phyloP scores from a whole-genome alignment of 2,329 filamentous ascomycete species.

The Thermothelomyces thermophilus region DNA sequence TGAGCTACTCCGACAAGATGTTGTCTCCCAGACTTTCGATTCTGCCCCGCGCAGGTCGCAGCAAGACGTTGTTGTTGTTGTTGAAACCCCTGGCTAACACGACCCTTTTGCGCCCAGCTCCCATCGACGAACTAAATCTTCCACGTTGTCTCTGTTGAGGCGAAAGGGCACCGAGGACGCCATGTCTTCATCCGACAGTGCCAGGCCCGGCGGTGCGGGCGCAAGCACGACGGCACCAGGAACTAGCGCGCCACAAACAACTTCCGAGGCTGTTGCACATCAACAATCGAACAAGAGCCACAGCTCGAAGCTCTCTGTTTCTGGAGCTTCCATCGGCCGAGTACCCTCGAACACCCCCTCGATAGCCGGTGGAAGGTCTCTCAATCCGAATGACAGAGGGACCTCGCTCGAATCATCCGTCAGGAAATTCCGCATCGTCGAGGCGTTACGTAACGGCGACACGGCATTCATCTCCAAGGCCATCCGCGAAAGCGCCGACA shows the following conservation, averaged over 20 bases:
- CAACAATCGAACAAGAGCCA: slow-evolving; percentile 37
- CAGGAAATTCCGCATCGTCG: slow-evolving; percentile 87
- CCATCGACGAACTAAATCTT: slow-evolving; percentile 51
- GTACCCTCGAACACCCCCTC: slow-evolving; percentile 35
- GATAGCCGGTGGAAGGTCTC: slow-evolving; percentile 26
- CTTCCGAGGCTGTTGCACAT: slow-evolving; percentile 33
- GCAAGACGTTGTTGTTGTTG: background rate
- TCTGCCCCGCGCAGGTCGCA: too few relatives aligned
- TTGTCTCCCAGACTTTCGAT: too few relatives aligned
- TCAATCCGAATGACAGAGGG: slow-evolving; percentile 35
- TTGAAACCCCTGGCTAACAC: background rate
- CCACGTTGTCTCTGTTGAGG: slow-evolving; percentile 48
- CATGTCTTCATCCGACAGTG: slow-evolving; percentile 40
- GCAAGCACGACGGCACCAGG: slow-evolving; percentile 32
- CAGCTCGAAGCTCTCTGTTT: slow-evolving; percentile 41
- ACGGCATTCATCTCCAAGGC: slow-evolving; percentile 83
- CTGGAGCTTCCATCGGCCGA: slow-evolving; percentile 36
- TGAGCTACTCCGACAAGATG: background rate
- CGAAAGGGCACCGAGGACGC: slow-evolving; percentile 47
- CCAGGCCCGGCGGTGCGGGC: slow-evolving; percentile 24
- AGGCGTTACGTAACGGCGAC: slow-evolving; percentile 84
- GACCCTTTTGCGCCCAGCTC: slow-evolving; percentile 9
- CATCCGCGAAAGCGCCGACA: slow-evolving; percentile 60
- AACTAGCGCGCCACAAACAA: slow-evolving; percentile 29
- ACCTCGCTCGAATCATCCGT: slow-evolving; percentile 83